Base-by-base conservation (phyloP, 805 yeast species). In the Candida boidinii region DNA sequence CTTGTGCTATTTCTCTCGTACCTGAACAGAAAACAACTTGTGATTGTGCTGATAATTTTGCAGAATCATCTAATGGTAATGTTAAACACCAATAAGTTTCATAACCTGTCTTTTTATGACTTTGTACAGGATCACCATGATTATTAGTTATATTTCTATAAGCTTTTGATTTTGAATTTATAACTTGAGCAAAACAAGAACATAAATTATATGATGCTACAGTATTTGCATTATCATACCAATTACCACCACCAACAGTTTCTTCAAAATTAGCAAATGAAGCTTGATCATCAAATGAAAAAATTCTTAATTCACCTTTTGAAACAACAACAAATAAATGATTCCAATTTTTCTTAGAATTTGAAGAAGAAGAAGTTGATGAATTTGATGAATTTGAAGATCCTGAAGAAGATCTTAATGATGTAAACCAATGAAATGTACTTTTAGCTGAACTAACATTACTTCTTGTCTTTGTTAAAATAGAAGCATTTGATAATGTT, bases 291-390 rank as follows among this genome's bases (percentile, higher is more conserved):
- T 60, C 66, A 37, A 77, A 75, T 9, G 72, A 64, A 49, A 73
- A 79, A 30, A 78, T 56, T 24, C 73, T 63, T 33, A 79, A 52
- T 48, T 77, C 81, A 29, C 84, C 85, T 39, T 77, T 69, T 15
- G 80, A 72, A 2, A 76, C 80, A 28, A 78, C 84, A n/a, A 72
- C 75, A 47, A 79, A 79, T 36, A 67, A 60, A 36, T 70, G 72
- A 19, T 48, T 49, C 73, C 73, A 68, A 35, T 54, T 56, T 28
- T 48, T 39, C 15, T 29, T 16, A 8, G n/a, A n/a, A n/a, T n/a
- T n/a, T n/a, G 25, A 21, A 12, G 18, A 12, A 11, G 22, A 17
- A 17, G 26, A 20, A 21, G 25, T 7, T 7, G 18, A 14, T 7
- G 14, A 15, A 10, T 20, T 17, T 16, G n/a, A 28, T 15, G 31